Evolutionary conservation across 2,329 filamentous ascomycete species (phyloP).

Genomic region (Pseudocercospora eumusae): DNA sequence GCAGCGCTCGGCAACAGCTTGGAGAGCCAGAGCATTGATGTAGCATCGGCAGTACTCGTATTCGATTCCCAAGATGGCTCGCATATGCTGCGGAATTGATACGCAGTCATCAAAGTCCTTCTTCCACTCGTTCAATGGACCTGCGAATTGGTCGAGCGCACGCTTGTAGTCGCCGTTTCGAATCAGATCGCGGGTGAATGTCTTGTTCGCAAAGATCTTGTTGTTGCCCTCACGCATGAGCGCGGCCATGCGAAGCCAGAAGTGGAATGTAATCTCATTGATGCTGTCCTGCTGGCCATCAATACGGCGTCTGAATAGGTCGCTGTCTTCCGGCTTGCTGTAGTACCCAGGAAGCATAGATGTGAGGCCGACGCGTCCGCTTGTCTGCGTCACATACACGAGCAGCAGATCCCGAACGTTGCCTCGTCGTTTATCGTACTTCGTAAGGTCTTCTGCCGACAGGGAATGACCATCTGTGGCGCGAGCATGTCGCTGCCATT

Average conservation of each 20-base stretch:
- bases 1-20: conserved; percentile 91
- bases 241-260: conserved; percentile 91
- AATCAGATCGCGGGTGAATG: conserved; percentile 86
- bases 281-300: conserved; percentile 35
- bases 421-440: conserved; percentile 72
- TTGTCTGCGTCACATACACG: conserved; percentile 92
- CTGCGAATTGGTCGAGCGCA: conserved; percentile 77
- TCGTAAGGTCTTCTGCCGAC: conserved; percentile 63
- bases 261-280: conserved; percentile 67
- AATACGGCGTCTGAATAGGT: conserved; percentile 33
- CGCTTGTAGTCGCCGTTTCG: conserved; percentile 81
- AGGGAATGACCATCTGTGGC: conserved; percentile 40
- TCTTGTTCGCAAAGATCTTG: conserved; percentile 80
- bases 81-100: conserved; percentile 58
- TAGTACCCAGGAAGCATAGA: conserved; percentile 75
- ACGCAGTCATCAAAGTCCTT: conserved; percentile 71
- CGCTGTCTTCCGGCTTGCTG: conserved; percentile 42
- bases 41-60: conserved; percentile 95
- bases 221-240: conserved; percentile 91
- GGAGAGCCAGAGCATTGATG: conserved; percentile 87
- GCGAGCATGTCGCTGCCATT: conserved; percentile 57
- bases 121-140: conserved; percentile 76
- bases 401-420: conserved; percentile 84
- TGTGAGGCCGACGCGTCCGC: conserved; percentile 85
- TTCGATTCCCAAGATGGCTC: conserved; percentile 84